Base-by-base conservation (phyloP, 306 rosid species). In the Cucurbita argyrosperma region DNA sequence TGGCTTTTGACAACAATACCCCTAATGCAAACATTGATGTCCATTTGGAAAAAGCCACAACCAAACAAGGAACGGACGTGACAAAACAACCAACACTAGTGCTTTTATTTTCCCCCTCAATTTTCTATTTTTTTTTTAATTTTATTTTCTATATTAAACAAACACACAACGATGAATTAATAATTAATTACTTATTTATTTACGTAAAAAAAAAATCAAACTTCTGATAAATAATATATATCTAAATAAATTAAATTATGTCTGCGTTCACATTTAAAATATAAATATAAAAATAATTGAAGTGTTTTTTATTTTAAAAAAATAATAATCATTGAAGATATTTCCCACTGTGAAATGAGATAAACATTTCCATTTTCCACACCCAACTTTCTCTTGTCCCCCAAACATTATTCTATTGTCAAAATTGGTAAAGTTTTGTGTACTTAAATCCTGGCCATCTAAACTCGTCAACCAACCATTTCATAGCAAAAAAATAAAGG, bases 301-400 rank as follows among this genome's bases (percentile, higher is more conserved):
- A 35, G 40, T 10, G 15, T 58, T 30, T 30, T 30, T 30, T 30
- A 30, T 30, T 30, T 30, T 0, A 30, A 55, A 19, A 1, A 59
- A 58, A 23, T 5, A 68, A 69, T 49, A 69, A 69, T 69, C 13
- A 69, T 69, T 69, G 58, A 69, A 68, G 15, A 43, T 19, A 47
- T 68, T 4, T 49, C 43, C 58, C 74, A 69, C 56, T 69, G n/a
- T 19, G 53, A 43, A 45, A 69, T 47, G 57, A 23, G 74, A 49
- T 69, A 49, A 49, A 47, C 5, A 49, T 68, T 69, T 69, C 45
- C 23, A 69, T 26, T 49, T 67, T 67, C 55, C 39, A 19, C 40
- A 59, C 72, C 72, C 71, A 67, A 67, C 55, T 46, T 67, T 67
- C 55, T 67, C 72, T 42, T 43, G 72, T 65, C 71, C 38, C 71